Conservation (phyloP, 2,329 filamentous ascomycete species). For the Arthroderma sp. region DNA sequence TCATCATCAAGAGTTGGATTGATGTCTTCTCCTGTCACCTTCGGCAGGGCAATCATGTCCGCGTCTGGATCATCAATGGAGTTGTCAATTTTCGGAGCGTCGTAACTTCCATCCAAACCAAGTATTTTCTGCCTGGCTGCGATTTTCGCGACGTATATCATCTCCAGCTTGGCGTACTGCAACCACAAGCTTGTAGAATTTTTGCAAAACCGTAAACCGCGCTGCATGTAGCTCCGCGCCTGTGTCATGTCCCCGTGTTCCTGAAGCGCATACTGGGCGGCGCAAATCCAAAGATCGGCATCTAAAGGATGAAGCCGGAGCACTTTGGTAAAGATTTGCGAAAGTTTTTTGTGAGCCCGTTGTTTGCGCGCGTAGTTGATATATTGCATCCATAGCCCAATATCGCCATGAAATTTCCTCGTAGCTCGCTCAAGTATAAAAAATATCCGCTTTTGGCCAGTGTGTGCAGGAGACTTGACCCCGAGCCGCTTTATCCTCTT, state of each 20-base stretch:
- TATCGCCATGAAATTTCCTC: constrained; percentile 66
- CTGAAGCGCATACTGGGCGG: constrained; percentile 67
- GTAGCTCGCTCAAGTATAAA: constrained; percentile 80
- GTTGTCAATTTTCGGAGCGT: constrained; percentile 26
- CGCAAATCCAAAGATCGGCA: constrained; percentile 68
- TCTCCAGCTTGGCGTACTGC: constrained; percentile 81
- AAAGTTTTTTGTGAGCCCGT: constrained; percentile 48
- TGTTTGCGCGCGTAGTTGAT: constrained; percentile 64
- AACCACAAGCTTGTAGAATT: constrained; percentile 63
- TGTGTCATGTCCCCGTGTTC: constrained; percentile 74
- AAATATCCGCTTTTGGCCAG: constrained; percentile 71
- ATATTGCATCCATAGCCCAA: constrained; percentile 80
- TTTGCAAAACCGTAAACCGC: constrained; percentile 80
- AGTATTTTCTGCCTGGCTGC: constrained; percentile 57
- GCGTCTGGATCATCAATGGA: constrained; percentile 34
- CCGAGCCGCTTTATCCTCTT: constrained; percentile 74
- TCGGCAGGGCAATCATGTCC: constrained; percentile 45
- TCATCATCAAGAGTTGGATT: constrained; percentile 42
- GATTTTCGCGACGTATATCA: constrained; percentile 79
- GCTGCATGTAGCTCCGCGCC: constrained; percentile 73
- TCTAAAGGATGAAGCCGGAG: constrained; percentile 77
- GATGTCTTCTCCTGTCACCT: constrained; percentile 50
- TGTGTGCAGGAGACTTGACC: constrained; percentile 56
- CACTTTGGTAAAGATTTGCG: constrained; percentile 50
- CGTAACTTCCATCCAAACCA: constrained; percentile 40